These are phyloP conservation scores for Ambrosia hybrid DNA, from an alignment of 140 eudicot species.

Conservation along the genomic window DNA sequence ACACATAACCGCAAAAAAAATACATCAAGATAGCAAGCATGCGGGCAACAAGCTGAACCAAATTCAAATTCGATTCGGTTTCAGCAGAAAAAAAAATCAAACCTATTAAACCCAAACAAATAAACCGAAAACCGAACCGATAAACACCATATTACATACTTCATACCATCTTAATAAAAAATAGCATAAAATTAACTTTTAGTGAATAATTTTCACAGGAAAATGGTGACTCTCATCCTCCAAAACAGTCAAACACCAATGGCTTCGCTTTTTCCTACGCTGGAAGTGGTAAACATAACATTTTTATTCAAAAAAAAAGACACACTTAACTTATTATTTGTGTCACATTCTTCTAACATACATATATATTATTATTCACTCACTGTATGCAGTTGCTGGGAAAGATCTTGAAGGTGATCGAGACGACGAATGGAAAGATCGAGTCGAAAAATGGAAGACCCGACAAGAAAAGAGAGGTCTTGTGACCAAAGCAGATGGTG, in stretches of 20 bases:
- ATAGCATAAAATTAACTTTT: neutral
- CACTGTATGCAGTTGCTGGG: constrained; percentile 49
- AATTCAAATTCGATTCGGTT: too few relatives aligned
- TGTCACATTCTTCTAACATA: neutral
- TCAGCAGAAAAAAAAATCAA: too few relatives aligned
- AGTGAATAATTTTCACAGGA: constrained; percentile 45
- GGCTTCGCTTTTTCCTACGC: constrained; percentile 72
- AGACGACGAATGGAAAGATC: constrained; percentile 96
- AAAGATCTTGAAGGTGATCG: constrained; percentile 89
- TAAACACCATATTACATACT: too few relatives aligned
- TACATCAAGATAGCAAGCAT: too few relatives aligned
- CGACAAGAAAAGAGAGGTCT: constrained; percentile 90
- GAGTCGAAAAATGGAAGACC: constrained; percentile 96
- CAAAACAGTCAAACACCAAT: constrained; percentile 55
- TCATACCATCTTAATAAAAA: neutral
- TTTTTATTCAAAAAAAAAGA: neutral
- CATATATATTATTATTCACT: neutral
- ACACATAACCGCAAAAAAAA: too few relatives aligned
- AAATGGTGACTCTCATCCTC: constrained; percentile 57
- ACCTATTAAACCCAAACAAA: too few relatives aligned
- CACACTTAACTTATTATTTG: neutral
- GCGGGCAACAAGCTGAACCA: too few relatives aligned
- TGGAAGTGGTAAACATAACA: constrained; percentile 71
- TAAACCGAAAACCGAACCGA: too few relatives aligned
- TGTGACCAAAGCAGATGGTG: constrained; percentile 54